Evolutionary conservation across 352 stramenopile species (phyloP).

Genomic region (Globisporangium sylvaticum): DNA sequence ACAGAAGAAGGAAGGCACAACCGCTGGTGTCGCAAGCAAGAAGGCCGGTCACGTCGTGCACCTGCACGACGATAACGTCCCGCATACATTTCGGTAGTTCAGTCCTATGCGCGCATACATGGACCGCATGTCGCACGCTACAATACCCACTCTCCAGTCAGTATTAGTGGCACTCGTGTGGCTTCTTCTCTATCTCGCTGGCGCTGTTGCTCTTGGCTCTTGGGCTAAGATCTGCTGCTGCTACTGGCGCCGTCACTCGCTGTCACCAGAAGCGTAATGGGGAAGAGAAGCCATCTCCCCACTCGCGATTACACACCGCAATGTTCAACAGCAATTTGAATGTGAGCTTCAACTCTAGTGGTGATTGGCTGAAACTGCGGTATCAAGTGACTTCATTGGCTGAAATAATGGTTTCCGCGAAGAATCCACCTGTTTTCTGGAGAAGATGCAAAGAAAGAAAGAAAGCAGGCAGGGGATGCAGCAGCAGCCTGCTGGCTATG

Average conservation of each 20-base stretch:
- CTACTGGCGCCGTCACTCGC: background rate
- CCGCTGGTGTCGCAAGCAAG: background rate
- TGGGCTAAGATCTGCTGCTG: background rate
- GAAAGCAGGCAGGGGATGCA: background rate
- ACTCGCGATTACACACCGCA: slow-evolving; percentile 8
- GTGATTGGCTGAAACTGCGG: background rate
- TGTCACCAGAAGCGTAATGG: background rate
- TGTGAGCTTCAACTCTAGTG: background rate
- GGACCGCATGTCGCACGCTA: slow-evolving; percentile 1
- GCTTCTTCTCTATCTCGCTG: background rate
- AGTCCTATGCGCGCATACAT: background rate
- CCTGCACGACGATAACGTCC: background rate
- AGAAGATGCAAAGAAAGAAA: slow-evolving; percentile 14
- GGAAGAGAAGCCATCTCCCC: slow-evolving; percentile 8
- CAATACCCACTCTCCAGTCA: background rate
- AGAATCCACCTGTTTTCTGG: slow-evolving; percentile 10
- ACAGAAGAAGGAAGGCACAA: background rate
- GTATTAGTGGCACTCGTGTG: background rate
- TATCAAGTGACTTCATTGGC: background rate
- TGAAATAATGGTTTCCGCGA: slow-evolving; percentile 3
- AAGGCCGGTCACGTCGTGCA: background rate
- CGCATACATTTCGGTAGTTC: background rate
- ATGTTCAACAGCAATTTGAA: slow-evolving; percentile 4
- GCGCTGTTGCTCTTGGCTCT: background rate
- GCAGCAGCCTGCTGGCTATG: background rate